These are phyloP conservation scores for Candida golubevii DNA, from an alignment of 805 yeast genomes.

Conservation along the genomic window DNA sequence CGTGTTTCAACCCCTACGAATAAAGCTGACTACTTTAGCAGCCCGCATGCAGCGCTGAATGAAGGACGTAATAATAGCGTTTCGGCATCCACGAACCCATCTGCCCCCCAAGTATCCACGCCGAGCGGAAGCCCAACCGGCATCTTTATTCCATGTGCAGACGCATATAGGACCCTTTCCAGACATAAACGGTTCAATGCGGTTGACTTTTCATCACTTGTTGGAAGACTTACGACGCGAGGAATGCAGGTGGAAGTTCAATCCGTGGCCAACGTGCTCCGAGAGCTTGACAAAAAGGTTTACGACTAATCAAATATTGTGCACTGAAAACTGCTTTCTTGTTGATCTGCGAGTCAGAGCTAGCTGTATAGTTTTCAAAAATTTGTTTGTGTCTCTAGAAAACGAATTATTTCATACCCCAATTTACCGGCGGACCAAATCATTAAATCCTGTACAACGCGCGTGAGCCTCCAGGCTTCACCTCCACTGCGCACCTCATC, in stretches of 20 bases:
- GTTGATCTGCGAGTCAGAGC: too few species aligned
- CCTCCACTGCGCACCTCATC: constrained; percentile 5
- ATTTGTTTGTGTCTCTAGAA: too few species aligned
- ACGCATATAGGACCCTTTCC: constrained; percentile 82
- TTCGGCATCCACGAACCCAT: constrained; percentile 11
- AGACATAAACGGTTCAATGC: constrained; percentile 73
- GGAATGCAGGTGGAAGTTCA: constrained; percentile 93
- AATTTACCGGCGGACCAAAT: too few species aligned
- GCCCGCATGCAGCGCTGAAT: background rate
- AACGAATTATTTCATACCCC: too few species aligned
- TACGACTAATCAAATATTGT: constrained; percentile 31
- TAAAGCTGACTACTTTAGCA: constrained; percentile 5
- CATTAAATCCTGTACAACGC: background rate
- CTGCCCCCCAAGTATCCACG: constrained; percentile 18
- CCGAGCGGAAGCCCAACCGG: constrained; percentile 24
- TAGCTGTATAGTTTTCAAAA: too few species aligned
- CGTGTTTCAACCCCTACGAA: constrained; percentile 1
- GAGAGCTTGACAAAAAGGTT: constrained; percentile 73
- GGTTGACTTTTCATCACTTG: constrained; percentile 70
- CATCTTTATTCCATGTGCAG: constrained; percentile 80
- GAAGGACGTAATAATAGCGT: background rate
- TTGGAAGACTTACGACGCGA: constrained; percentile 68
- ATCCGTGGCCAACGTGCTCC: constrained; percentile 76
- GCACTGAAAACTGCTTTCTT: too few species aligned
- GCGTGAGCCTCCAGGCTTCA: background rate